phyloP scores from a whole-genome alignment of 176 grass and related monocot genomes.

The Eragrostis nindensis region DNA sequence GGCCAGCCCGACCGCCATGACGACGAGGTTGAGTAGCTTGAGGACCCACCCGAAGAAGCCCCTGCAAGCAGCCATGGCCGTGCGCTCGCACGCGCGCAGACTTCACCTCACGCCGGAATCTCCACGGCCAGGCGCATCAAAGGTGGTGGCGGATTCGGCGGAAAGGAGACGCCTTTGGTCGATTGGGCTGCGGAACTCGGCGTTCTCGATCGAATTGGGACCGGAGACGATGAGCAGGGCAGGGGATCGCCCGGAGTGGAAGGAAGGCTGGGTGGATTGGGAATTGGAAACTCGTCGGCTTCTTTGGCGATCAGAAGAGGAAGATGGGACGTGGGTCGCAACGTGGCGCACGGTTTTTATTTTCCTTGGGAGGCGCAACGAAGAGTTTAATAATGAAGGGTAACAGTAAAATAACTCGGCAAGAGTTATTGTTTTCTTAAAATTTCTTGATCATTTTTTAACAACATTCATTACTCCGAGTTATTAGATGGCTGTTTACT shows the following conservation, averaged over 20 bases:
- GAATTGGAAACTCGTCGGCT: constrained; percentile 1
- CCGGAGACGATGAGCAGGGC: background rate
- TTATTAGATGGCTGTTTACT: too few relatives aligned
- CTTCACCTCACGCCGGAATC: constrained; percentile 38
- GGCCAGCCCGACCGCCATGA: constrained; percentile 66
- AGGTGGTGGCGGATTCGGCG: background rate
- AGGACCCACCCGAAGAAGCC: constrained; percentile 73
- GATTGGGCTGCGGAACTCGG: background rate
- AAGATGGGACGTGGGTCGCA: background rate
- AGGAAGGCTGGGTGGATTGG: background rate
- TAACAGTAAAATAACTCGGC: background rate
- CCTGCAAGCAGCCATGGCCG: constrained; percentile 70
- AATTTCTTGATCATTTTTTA: background rate
- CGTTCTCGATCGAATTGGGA: constrained; percentile 16
- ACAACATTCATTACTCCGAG: too few relatives aligned
- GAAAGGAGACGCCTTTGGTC: constrained; percentile 32
- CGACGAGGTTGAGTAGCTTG: constrained; percentile 77
- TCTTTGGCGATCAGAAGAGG: constrained; percentile 17
- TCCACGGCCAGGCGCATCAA: constrained; percentile 15
- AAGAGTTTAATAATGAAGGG: background rate
- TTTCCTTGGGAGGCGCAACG: background rate
- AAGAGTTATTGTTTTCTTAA: background rate
- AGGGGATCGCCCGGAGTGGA: background rate
- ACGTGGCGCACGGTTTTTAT: constrained; percentile 30
- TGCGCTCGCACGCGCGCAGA: constrained; percentile 9